phyloP scores from a whole-genome alignment of 2,329 filamentous ascomycete genomes.

The Coleophoma eucalyptorum region DNA sequence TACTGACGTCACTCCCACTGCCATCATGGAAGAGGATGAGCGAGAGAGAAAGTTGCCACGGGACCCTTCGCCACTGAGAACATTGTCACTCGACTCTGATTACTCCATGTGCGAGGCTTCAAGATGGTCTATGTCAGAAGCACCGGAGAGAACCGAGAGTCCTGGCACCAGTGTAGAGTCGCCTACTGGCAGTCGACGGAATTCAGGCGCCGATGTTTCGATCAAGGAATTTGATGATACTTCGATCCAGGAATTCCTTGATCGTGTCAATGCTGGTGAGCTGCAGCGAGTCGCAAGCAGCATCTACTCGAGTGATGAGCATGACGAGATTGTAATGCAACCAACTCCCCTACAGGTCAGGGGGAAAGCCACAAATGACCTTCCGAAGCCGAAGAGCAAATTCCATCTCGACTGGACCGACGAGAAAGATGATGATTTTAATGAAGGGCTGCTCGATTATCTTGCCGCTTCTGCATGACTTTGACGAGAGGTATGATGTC shows the following conservation, averaged over 20 bases:
- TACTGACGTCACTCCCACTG: slow-evolving; percentile 1
- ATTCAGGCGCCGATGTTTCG: neutral
- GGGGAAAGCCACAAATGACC: too few species aligned
- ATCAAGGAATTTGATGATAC: slow-evolving; percentile 8
- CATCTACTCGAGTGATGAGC: slow-evolving; percentile 11
- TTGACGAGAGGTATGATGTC: too few species aligned
- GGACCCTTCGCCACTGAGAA: slow-evolving; percentile 1
- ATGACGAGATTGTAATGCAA: slow-evolving; percentile 7
- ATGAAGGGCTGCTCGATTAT: too few species aligned
- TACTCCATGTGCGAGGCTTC: slow-evolving; percentile 12
- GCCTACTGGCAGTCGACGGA: neutral
- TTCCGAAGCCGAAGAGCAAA: too few species aligned
- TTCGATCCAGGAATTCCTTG: slow-evolving; percentile 11
- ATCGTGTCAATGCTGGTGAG: slow-evolving; percentile 7
- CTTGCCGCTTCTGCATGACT: too few species aligned
- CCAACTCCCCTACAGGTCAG: too few species aligned
- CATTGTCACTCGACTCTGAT: slow-evolving; percentile 9
- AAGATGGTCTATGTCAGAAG: slow-evolving; percentile 16
- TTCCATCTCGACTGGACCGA: too few species aligned
- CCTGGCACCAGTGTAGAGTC: slow-evolving; percentile 9
- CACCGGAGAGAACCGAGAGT: slow-evolving; percentile 7
- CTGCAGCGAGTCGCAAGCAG: slow-evolving; percentile 8
- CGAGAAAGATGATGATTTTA: too few species aligned
- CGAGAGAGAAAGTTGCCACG: slow-evolving; percentile 7
- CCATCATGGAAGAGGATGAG: neutral